Evolutionary conservation across 352 stramenopile species (phyloP).

Genomic region (Plasmopara muralis): DNA sequence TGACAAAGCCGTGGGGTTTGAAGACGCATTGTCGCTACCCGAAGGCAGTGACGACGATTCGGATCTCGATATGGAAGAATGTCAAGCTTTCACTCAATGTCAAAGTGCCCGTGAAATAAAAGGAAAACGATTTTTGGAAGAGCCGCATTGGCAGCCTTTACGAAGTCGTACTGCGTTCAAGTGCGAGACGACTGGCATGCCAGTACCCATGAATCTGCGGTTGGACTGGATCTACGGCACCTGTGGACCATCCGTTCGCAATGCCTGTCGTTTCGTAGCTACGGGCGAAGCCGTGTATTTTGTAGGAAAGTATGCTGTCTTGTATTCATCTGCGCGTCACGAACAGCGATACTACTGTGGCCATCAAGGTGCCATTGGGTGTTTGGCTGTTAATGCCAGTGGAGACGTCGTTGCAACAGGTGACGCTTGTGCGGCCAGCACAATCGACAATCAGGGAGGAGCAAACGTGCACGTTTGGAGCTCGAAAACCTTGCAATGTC

Average conservation of each 20-base stretch:
- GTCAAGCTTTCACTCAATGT: slow-evolving; percentile 4
- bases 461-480: slow-evolving; percentile 74
- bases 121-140: slow-evolving; percentile 29
- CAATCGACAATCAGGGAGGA: background rate
- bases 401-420: slow-evolving; percentile 65
- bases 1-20: slow-evolving; percentile 56
- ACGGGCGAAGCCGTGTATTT: slow-evolving; percentile 65
- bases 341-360: slow-evolving; percentile 68
- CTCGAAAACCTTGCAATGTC: slow-evolving; percentile 52
- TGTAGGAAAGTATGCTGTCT: slow-evolving; percentile 65
- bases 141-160: slow-evolving; percentile 21
- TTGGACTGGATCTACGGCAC: slow-evolving; percentile 79
- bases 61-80: slow-evolving; percentile 51
- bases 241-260: slow-evolving; percentile 33
- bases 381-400: slow-evolving; percentile 48
- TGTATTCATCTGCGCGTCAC: slow-evolving; percentile 56
- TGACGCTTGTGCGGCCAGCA: slow-evolving; percentile 14
- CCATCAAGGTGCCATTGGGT: slow-evolving; percentile 52
- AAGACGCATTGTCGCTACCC: slow-evolving; percentile 54
- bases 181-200: slow-evolving; percentile 22
- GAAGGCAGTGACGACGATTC: slow-evolving; percentile 71
- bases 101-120: background rate
- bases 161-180: background rate
- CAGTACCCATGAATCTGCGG: slow-evolving; percentile 53
- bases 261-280: slow-evolving; percentile 40